Conservation (phyloP, 2,329 filamentous ascomycete genomes). For the Paraphoma sp. region DNA sequence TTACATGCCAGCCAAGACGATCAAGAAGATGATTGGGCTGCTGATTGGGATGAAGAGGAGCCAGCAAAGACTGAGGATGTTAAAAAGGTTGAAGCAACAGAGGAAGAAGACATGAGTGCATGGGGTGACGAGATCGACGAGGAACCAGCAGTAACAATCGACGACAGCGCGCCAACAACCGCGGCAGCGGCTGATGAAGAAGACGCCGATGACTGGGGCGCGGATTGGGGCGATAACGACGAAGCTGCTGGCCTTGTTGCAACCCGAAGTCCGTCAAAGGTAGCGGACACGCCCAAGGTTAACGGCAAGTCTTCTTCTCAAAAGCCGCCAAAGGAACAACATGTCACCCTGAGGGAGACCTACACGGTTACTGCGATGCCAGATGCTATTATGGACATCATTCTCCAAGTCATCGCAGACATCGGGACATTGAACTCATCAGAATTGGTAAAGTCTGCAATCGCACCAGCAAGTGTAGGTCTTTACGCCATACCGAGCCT, state of each 20-base stretch:
- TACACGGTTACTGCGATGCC: slow-evolving; percentile 92
- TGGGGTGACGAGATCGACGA: slow-evolving; percentile 56
- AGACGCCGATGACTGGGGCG: slow-evolving; percentile 74
- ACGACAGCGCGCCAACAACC: slow-evolving; percentile 44
- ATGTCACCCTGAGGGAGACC: slow-evolving; percentile 81
- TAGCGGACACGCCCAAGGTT: slow-evolving; percentile 32
- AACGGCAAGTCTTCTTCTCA: slow-evolving; percentile 39
- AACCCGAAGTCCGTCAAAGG: slow-evolving; percentile 22
- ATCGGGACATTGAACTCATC: slow-evolving; percentile 63
- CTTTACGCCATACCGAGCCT: slow-evolving; percentile 76
- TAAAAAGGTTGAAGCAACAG: slow-evolving; percentile 9
- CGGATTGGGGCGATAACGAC: slow-evolving; percentile 74
- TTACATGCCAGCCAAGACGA: slow-evolving; percentile 62
- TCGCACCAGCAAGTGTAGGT: slow-evolving; percentile 71
- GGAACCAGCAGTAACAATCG: slow-evolving; percentile 21
- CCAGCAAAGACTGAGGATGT: slow-evolving; percentile 13
- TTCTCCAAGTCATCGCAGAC: slow-evolving; percentile 59
- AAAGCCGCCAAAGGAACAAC: slow-evolving; percentile 52
- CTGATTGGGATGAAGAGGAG: slow-evolving; percentile 74
- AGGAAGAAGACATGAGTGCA: slow-evolving; percentile 58
- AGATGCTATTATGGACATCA: slow-evolving; percentile 73
- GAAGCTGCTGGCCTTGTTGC: slow-evolving; percentile 20
- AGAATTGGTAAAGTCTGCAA: slow-evolving; percentile 56
- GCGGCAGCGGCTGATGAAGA: slow-evolving; percentile 39
- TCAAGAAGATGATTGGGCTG: slow-evolving; percentile 73